Evolutionary conservation across 139 green algal species (phyloP).

Genomic region (Parachlorella kessleri): DNA sequence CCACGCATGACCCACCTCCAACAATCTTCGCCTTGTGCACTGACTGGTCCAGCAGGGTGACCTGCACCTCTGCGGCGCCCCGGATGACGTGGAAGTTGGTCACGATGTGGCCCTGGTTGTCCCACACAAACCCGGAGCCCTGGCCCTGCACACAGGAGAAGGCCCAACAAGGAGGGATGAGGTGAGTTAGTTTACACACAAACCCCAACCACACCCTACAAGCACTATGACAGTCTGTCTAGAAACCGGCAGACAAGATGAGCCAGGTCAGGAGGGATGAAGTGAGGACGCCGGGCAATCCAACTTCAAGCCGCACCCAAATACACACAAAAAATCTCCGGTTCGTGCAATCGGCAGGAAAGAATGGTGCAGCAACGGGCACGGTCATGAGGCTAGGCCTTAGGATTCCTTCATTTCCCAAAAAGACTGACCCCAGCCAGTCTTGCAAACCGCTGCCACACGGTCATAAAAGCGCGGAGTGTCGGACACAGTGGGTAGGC

Average conservation of each 20-base stretch:
- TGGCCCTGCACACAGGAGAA: constrained; percentile 48
- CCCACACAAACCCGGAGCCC: constrained; percentile 80
- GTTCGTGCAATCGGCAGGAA: no score
- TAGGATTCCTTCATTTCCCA: background rate
- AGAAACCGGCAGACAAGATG: background rate
- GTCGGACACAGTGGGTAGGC: background rate
- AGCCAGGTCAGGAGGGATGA: no score
- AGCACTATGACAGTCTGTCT: no score
- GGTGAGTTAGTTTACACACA: no score
- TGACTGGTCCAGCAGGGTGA: constrained; percentile 53
- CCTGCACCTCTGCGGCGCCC: constrained; percentile 38
- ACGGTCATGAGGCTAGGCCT: no score
- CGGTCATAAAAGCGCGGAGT: background rate
- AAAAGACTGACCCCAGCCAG: background rate
- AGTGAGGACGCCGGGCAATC: no score
- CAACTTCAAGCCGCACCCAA: no score
- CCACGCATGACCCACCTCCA: constrained; percentile 5
- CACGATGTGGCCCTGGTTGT: constrained; percentile 73
- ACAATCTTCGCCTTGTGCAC: constrained; percentile 51
- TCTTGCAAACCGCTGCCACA: no score
- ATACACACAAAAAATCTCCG: no score
- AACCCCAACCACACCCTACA: no score
- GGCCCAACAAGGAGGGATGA: no score
- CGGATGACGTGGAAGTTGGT: constrained; percentile 76
- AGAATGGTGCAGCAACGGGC: no score